Conservation (phyloP, 2,329 filamentous ascomycete species). For the Pseudocercospora macadamiae region DNA sequence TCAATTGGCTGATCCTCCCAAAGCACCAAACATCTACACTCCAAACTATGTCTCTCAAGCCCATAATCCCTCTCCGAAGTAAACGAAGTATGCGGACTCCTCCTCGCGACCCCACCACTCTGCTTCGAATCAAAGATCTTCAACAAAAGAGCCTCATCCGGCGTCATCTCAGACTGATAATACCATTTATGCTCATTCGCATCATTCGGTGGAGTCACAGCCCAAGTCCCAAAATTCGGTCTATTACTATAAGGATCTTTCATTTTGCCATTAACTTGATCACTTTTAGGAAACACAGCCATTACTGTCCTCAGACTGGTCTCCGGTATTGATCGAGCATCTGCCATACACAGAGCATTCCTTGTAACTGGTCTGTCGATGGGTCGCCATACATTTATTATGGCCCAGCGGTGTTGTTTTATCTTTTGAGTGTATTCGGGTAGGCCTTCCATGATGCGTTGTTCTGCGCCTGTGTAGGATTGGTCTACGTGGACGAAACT, state of each 20-base stretch:
- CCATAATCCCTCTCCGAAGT: slow-evolving; percentile 6
- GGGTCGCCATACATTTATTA: slow-evolving; percentile 50
- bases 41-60: slow-evolving; percentile 10
- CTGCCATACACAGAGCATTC: slow-evolving; percentile 25
- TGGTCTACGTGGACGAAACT: slow-evolving; percentile 6
- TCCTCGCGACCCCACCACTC: slow-evolving; percentile 53
- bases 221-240: neutral
- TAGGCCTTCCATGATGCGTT: neutral
- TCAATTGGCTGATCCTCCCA: slow-evolving; percentile 13
- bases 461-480: slow-evolving; percentile 1
- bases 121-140: slow-evolving; percentile 65
- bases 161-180: slow-evolving; percentile 65
- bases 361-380: slow-evolving; percentile 19
- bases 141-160: slow-evolving; percentile 60
- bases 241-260: neutral
- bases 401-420: slow-evolving; percentile 28
- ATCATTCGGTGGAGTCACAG: neutral
- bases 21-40: slow-evolving; percentile 11
- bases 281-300: neutral
- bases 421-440: neutral
- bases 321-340: slow-evolving; percentile 22
- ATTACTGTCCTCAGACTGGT: slow-evolving; percentile 49
- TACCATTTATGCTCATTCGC: slow-evolving; percentile 49
- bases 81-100: slow-evolving; percentile 10
- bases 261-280: neutral